These are phyloP conservation scores for Zoysia matrella DNA, from an alignment of 202 grass and related monocot genomes.

Conservation along the genomic window DNA sequence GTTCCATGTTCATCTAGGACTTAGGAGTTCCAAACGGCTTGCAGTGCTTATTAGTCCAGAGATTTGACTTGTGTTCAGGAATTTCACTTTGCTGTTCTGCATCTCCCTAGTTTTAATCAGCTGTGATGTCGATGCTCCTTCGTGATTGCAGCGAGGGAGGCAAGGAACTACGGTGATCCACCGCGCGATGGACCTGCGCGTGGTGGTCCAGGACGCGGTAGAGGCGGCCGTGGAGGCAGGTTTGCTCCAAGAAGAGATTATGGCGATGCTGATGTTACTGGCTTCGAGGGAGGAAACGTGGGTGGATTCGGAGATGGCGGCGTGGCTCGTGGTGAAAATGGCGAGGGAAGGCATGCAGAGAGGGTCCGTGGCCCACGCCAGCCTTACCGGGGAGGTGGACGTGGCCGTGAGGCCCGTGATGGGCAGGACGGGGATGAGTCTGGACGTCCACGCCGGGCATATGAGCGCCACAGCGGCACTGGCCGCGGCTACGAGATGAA, in stretches of 20 bases:
- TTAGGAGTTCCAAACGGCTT: neutral
- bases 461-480: conserved; percentile 80
- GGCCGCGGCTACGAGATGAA: conserved; percentile 77
- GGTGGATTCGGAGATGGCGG: conserved; percentile 28
- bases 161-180: conserved; percentile 52
- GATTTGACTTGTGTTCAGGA: neutral
- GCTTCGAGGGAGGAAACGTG: conserved; percentile 43
- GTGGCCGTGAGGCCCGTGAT: conserved; percentile 47
- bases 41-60: neutral
- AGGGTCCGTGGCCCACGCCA: conserved; percentile 42
- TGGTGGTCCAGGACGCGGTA: conserved; percentile 59
- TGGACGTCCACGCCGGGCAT: conserved; percentile 50
- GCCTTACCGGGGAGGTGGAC: conserved; percentile 62
- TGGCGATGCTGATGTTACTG: conserved; percentile 50
- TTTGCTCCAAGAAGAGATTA: conserved; percentile 44
- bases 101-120: neutral
- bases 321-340: conserved; percentile 22
- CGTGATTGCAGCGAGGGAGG: conserved; percentile 56
- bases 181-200: conserved; percentile 44
- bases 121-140: neutral
- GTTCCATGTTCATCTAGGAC: neutral
- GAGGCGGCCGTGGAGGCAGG: conserved; percentile 57
- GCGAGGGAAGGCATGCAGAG: conserved; percentile 37
- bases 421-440: conserved; percentile 56
- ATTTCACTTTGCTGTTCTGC: neutral